Percentiles rank a stretch among this genome's conserved stretches.
These are phyloP conservation scores for Hirschfeldia incana DNA, from an alignment of 345 rosid genomes.

Conservation along the genomic window DNA sequence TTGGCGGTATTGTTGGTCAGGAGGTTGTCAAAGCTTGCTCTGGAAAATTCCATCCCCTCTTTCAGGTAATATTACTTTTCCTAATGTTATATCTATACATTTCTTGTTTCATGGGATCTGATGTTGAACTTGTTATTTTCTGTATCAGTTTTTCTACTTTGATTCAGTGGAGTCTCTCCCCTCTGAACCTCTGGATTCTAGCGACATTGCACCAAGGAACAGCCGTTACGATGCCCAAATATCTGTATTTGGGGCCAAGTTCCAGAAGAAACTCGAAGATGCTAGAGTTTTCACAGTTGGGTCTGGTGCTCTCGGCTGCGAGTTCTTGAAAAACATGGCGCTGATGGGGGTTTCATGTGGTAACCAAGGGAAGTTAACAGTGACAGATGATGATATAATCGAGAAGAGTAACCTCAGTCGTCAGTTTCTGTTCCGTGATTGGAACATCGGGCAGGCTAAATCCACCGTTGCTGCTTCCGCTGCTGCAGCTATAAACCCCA, in stretches of 20 bases:
- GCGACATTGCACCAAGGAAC: constrained; percentile 65
- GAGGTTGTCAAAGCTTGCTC: constrained; percentile 99
- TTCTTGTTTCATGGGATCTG: constrained; percentile 4
- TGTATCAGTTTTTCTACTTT: constrained; percentile 87
- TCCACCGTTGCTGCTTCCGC: constrained; percentile 98
- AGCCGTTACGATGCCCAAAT: constrained; percentile 96
- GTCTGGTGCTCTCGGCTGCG: constrained; percentile 99
- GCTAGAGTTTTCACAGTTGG: constrained; percentile 85
- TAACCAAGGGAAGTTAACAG: constrained; percentile 70
- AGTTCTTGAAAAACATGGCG: constrained; percentile 89
- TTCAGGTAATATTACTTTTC: constrained; percentile 56
- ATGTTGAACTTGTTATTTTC: constrained; percentile 25
- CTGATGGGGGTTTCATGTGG: constrained; percentile 97
- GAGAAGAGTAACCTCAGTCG: constrained; percentile 99
- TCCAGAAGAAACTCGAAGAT: constrained; percentile 92
- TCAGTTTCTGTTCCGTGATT: constrained; percentile 96
- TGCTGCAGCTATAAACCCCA: constrained; percentile 75
- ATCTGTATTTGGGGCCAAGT: constrained; percentile 92
- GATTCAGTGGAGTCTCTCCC: constrained; percentile 97
- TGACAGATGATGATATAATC: constrained; percentile 97
- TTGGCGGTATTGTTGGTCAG: constrained; percentile 98
- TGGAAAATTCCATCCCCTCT: constrained; percentile 95
- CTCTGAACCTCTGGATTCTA: constrained; percentile 61
- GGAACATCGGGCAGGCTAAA: constrained; percentile 99
- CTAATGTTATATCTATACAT: neutral